Percentiles rank a stretch among this genome's conserved stretches.
Conservation (phyloP, 2,329 filamentous ascomycete species). For the Colletotrichum tamarilloi region DNA sequence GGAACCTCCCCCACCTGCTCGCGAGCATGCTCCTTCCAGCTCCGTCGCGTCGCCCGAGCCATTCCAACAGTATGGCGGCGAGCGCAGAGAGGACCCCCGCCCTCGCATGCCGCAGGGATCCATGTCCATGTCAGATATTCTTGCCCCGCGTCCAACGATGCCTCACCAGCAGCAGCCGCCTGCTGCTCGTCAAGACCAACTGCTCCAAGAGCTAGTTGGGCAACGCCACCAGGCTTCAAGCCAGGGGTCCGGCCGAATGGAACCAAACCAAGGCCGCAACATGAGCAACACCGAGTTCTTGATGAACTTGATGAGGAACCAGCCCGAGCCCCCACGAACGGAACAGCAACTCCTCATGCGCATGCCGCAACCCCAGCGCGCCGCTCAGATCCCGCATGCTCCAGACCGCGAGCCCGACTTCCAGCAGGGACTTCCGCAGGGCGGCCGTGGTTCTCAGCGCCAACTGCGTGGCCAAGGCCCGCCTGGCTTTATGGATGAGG, state of each 20-base stretch:
- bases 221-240: constrained; percentile 68
- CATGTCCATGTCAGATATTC: constrained; percentile 60
- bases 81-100: constrained; percentile 57
- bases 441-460: constrained; percentile 48
- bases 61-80: constrained; percentile 58
- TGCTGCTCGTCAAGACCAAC: constrained; percentile 64
- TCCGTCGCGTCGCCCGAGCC: constrained; percentile 59
- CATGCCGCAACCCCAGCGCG: constrained; percentile 62
- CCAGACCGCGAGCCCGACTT: constrained; percentile 62
- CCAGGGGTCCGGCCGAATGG: constrained; percentile 59
- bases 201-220: constrained; percentile 69
- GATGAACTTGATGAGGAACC: constrained; percentile 80
- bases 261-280: constrained; percentile 56
- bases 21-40: constrained; percentile 42
- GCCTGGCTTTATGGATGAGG: constrained; percentile 66
- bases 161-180: constrained; percentile 58
- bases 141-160: constrained; percentile 59
- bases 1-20: constrained; percentile 47
- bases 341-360: constrained; percentile 64
- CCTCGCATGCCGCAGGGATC: constrained; percentile 53
- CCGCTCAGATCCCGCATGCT: constrained; percentile 57
- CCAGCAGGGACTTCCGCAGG: constrained; percentile 43
- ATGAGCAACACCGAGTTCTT: constrained; percentile 84
- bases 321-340: constrained; percentile 60
- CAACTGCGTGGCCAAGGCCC: constrained; percentile 58